Evolutionary conservation across 371 early-diverging fungal genomes (phyloP), one percentile per base, ranked within the genome.

Genomic region (Mortierella sp.): DNA sequence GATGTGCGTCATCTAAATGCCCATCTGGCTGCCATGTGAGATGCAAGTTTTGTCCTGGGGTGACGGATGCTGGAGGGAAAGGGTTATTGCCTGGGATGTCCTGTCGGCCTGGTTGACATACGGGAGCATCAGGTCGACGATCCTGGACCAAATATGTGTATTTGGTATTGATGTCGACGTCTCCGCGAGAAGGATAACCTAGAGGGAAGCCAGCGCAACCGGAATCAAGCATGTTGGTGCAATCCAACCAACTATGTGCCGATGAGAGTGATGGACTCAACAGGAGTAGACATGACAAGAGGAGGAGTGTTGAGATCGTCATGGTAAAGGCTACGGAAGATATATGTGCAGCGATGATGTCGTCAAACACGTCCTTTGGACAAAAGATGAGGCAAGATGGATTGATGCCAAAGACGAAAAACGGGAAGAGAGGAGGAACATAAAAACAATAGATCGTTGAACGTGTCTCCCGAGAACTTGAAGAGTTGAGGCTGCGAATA

Each of bases 141-240:
- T 59, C 60, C 24, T 70, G 57, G 30, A 81, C 55, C 17, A 67
- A 58, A 15, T 79, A 73, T 23, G 81, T 81, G 66, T 83, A 87
- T 37, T 64, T 52, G n/a, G 65, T 79, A 63, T 87, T 84, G 53
- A 82, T 82, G 47, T 83, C 60, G 4, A 31, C 39, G 48, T 83
- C 75, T 9, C 34, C 32, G 8, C 87, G 79, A 0, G 84, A 82
- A 1, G 83, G 83, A 54, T 87, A 87, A 9, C 87, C 86, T 0
- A 60, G 55, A 19, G 78, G 78, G 41, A 31, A 80, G 0, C 76
- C 76, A 8, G 52, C 67, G 39, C 80, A 75, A 27, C 69, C 72
- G 14, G 62, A 63, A 1, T 51, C 57, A 5, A 63, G 56, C 62
- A 66, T 62, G 31, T 79, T 66, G 26, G 67, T 50, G 50, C 80